These are phyloP conservation scores for Knufia fluminis DNA, from an alignment of 2,329 filamentous ascomycete genomes.

Conservation along the genomic window DNA sequence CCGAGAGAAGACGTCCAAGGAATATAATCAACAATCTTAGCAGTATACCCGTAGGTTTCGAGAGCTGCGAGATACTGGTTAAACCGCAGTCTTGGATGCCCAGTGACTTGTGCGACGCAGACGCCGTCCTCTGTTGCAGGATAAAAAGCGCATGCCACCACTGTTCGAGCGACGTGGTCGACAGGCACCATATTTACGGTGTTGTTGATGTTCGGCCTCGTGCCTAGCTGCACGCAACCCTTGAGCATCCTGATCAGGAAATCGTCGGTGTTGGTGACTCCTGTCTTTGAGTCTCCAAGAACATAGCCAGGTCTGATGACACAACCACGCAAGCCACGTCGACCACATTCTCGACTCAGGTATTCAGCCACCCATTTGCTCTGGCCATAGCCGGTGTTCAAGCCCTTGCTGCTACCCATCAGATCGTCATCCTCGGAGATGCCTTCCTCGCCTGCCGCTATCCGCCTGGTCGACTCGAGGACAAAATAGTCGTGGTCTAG, in stretches of 20 bases:
- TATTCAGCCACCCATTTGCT: constrained; percentile 73
- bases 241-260: constrained; percentile 82
- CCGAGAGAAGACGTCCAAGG: constrained; percentile 61
- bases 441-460: constrained; percentile 51
- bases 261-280: constrained; percentile 73
- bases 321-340: constrained; percentile 63
- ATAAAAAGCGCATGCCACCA: constrained; percentile 63
- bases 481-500: constrained; percentile 78
- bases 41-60: constrained; percentile 62
- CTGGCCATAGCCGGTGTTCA: constrained; percentile 84
- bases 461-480: constrained; percentile 56
- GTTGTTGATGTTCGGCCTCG: constrained; percentile 69
- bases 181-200: constrained; percentile 86
- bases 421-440: constrained; percentile 72
- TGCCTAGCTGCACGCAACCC: constrained; percentile 70
- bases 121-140: constrained; percentile 40
- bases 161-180: constrained; percentile 69
- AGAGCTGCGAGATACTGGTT: constrained; percentile 66
- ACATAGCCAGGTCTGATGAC: constrained; percentile 82
- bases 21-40: constrained; percentile 57
- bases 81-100: constrained; percentile 67
- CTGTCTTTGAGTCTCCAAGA: constrained; percentile 60
- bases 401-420: constrained; percentile 62
- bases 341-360: constrained; percentile 68
- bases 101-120: constrained; percentile 67